Base-by-base conservation (phyloP, 805 yeast genomes). In the Saccharomycopsis vini region DNA sequence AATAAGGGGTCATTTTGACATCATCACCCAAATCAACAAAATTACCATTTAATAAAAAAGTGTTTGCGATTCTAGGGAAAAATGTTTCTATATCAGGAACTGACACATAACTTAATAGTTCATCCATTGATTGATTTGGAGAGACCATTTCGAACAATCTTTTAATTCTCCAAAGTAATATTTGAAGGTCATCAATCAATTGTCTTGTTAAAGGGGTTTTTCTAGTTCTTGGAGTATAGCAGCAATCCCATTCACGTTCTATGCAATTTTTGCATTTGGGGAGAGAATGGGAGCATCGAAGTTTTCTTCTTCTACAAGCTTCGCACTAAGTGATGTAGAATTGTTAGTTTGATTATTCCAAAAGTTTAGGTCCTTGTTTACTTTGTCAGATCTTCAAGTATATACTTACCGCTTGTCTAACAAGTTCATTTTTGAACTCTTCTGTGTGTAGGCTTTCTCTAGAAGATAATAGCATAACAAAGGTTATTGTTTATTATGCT, bases 141-240 rank as follows among this genome's bases (percentile, higher is more conserved):
- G 71, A 50, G 13, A 75, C 50, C 35, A 62, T 68, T 19, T 56
- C 51, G 6, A 77, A 52, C 9, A 77, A 50, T 9, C 54, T 50
- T 55, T 77, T 81, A 44, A 78, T 56, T 31, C 60, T 66, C 29
- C 64, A 59, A 4, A 73, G 72, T 39, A 77, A 60, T 42, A 66
- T 71, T 60, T 86, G 95, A 23, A 86, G 87, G 42, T 73, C 73
- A 13, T 95, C 85, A 51, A 86, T 63, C 62, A 84, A 81, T 3
- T 82, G 86, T 52, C 95, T 66, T 0, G 95, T 86, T 44, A 86
- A 63, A 0, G 95, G 95, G 3, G 90, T 78, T 43, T 95, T 67
- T 28, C 81, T 79, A 2, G 79, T 72, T 48, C 83, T 68, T 13
- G 95, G 95, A 19, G 89, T 79, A 56, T 86, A 86, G 2, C 74